phyloP scores from a whole-genome alignment of 805 yeast genomes.

The Nakazawaea wyomingensis region DNA sequence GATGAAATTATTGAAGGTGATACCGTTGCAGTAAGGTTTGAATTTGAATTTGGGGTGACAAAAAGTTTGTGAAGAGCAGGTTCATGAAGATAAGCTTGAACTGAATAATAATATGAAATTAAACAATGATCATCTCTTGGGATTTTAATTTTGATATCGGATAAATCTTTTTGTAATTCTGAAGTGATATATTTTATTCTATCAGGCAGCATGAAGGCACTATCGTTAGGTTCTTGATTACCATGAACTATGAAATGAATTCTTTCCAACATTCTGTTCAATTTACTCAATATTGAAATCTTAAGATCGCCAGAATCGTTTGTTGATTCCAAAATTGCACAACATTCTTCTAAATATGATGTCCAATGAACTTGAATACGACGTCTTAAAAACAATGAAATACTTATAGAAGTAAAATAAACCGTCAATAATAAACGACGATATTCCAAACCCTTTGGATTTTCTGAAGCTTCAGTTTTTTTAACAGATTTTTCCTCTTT shows the following conservation, averaged over 20 bases:
- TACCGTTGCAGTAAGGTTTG: constrained; percentile 7
- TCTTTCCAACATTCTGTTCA: constrained; percentile 58
- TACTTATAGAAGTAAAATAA: constrained; percentile 58
- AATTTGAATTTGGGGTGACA: background rate
- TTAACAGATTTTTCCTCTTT: constrained; percentile 35
- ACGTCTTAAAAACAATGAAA: constrained; percentile 61
- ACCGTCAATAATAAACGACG: constrained; percentile 50
- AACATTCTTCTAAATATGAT: constrained; percentile 58
- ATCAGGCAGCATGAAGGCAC: constrained; percentile 23
- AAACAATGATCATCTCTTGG: constrained; percentile 33
- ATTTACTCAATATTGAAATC: constrained; percentile 52
- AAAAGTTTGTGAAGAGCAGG: constrained; percentile 34
- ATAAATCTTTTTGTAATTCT: constrained; percentile 47
- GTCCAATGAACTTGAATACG: constrained; percentile 60
- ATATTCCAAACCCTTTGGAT: constrained; percentile 39
- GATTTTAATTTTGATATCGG: constrained; percentile 33
- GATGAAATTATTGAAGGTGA: constrained; percentile 32
- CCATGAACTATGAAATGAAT: constrained; percentile 37
- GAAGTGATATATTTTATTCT: constrained; percentile 34
- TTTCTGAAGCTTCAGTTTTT: constrained; percentile 32
- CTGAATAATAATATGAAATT: constrained; percentile 51
- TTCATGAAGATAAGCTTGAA: constrained; percentile 63
- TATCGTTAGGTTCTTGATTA: constrained; percentile 37
- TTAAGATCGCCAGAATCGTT: constrained; percentile 29
- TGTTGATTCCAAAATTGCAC: constrained; percentile 37